A percentile compares a stretch with the other conserved stretches of the same genome.
Evolutionary conservation across 1,284 basidiomycete species (phyloP).

Genomic region (Pseudozyma thailandica): DNA sequence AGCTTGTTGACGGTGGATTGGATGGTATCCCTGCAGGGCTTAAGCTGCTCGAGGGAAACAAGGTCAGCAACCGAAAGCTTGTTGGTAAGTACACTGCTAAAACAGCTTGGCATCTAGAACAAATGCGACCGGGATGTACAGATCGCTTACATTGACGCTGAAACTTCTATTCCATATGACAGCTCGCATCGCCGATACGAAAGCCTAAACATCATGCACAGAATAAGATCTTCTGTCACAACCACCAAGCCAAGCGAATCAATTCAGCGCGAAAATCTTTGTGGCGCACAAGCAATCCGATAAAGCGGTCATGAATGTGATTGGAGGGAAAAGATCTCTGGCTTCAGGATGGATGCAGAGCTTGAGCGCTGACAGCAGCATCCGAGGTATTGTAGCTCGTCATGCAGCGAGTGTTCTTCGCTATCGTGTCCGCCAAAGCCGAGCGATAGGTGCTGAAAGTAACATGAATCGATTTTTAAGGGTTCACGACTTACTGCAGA

Average conservation of each 20-base stretch:
- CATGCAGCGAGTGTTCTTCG: neutral
- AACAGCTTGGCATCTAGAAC: neutral
- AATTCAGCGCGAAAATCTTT: too few relatives aligned
- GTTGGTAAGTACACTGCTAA: conserved; percentile 57
- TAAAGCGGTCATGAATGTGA: neutral
- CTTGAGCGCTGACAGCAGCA: neutral
- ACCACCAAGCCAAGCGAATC: too few relatives aligned
- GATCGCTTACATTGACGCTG: neutral
- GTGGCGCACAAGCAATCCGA: neutral
- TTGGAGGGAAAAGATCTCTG: neutral
- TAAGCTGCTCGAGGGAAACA: conserved; percentile 50
- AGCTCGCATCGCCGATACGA: conserved; percentile 33
- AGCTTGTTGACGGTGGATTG: conserved; percentile 51
- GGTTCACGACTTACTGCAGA: too few relatives aligned
- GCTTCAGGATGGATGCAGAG: neutral
- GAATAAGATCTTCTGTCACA: too few relatives aligned
- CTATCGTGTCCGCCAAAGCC: conserved; percentile 3
- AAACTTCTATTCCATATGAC: neutral
- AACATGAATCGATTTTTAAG: too few relatives aligned
- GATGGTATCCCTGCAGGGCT: conserved; percentile 47
- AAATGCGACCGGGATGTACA: neutral
- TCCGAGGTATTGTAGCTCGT: too few relatives aligned
- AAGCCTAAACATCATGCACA: conserved; percentile 2
- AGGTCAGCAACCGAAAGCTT: conserved; percentile 66
- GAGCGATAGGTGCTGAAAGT: neutral